These are phyloP conservation scores for Trifolium subterraneum DNA, from an alignment of 306 rosid species.

Conservation along the genomic window DNA sequence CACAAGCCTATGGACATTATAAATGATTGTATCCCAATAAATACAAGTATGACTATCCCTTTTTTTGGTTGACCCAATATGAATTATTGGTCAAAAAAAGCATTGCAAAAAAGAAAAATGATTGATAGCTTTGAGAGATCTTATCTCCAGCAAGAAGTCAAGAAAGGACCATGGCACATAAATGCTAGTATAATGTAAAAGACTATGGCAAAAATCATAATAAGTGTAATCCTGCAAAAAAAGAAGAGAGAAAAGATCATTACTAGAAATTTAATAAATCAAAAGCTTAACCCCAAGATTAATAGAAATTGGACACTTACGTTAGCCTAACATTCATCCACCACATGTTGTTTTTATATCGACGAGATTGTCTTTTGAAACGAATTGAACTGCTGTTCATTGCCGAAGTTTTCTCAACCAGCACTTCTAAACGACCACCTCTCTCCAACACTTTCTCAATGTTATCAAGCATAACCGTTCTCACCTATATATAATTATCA, in stretches of 20 bases:
- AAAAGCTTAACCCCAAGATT: background rate
- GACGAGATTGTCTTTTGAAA: slow-evolving; percentile 86
- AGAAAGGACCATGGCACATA: slow-evolving; percentile 74
- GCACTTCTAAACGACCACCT: slow-evolving; percentile 84
- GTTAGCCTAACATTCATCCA: slow-evolving; percentile 89
- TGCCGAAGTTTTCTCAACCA: slow-evolving; percentile 83
- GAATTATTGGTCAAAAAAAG: slow-evolving; percentile 30
- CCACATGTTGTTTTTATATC: slow-evolving; percentile 78
- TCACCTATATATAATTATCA: slow-evolving; percentile 54
- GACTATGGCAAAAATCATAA: slow-evolving; percentile 57
- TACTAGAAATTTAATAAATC: background rate
- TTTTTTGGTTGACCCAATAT: slow-evolving; percentile 25
- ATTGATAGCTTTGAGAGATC: background rate
- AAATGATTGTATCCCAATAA: slow-evolving; percentile 22
- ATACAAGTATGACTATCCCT: background rate
- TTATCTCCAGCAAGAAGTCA: slow-evolving; percentile 58
- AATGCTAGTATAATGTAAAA: slow-evolving; percentile 65
- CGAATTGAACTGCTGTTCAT: slow-evolving; percentile 85
- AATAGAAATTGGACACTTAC: slow-evolving; percentile 48
- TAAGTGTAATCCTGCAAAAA: slow-evolving; percentile 70
- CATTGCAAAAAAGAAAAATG: slow-evolving; percentile 12
- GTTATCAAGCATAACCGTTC: slow-evolving; percentile 88
- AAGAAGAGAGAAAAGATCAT: background rate
- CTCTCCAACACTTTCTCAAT: slow-evolving; percentile 94
- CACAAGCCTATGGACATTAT: slow-evolving; percentile 24